phyloP scores from a whole-genome alignment of 1,284 basidiomycete species.

The Gastroboletus turbinatus region DNA sequence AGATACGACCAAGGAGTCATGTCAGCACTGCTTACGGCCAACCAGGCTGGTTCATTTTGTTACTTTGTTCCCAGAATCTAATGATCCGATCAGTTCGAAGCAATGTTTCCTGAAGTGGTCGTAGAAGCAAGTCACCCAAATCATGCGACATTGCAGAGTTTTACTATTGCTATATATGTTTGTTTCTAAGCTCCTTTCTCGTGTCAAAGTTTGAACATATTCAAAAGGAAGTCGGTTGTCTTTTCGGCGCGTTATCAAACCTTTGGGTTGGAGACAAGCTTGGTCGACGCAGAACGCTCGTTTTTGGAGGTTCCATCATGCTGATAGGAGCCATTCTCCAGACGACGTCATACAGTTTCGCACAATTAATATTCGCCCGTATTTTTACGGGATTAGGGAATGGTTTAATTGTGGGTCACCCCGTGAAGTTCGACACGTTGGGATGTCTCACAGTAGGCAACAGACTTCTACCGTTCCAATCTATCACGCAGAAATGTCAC shows the following conservation, averaged over 20 bases:
- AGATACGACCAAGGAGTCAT: not conserved
- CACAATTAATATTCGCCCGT: constrained; percentile 44
- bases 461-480: constrained; percentile 16
- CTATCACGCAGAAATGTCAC: constrained; percentile 52
- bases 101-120: not conserved
- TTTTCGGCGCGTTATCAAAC: not conserved
- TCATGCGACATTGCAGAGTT: not conserved
- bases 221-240: not conserved
- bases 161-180: not conserved
- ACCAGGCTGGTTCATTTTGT: not conserved
- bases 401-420: not conserved
- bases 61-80: not conserved
- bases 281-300: constrained; percentile 40
- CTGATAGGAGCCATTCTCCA: constrained; percentile 45
- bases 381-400: not conserved
- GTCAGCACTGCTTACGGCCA: not conserved
- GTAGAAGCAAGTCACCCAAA: not conserved
- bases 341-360: constrained; percentile 4
- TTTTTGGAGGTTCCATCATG: constrained; percentile 43
- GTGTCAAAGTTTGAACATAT: not conserved
- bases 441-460: not conserved
- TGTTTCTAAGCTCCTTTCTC: not conserved
- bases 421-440: not conserved
- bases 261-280: not conserved
- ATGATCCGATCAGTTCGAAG: not conserved